A percentile compares a stretch with the other conserved stretches of the same genome.
phyloP scores from a whole-genome alignment of 192 early-diverging fungal species.

The Backusella psychrophila region DNA sequence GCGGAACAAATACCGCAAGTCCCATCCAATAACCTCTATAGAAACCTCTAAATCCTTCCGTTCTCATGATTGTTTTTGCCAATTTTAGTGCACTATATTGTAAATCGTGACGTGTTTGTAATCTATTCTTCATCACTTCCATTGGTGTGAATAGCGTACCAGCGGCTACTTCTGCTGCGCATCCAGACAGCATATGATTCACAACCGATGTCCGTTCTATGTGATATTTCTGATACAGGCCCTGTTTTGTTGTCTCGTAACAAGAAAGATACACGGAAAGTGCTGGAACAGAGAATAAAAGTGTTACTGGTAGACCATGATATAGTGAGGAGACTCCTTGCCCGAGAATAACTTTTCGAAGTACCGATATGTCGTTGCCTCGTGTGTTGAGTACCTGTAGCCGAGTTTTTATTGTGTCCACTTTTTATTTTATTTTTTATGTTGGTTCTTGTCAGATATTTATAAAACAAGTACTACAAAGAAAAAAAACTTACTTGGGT shows the following conservation, averaged over 20 bases:
- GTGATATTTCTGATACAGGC: constrained; percentile 2
- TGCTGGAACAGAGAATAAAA: constrained; percentile 71
- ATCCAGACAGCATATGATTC: constrained; percentile 60
- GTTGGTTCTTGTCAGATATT: neutral
- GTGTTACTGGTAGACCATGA: constrained; percentile 64
- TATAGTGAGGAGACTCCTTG: constrained; percentile 48
- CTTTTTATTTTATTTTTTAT: constrained; percentile 25
- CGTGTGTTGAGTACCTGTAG: constrained; percentile 48
- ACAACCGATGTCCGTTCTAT: constrained; percentile 37
- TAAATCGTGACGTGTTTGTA: constrained; percentile 48
- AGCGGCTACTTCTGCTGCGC: constrained; percentile 60
- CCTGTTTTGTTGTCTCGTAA: constrained; percentile 64
- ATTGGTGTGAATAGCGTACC: constrained; percentile 83
- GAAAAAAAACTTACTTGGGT: constrained; percentile 50
- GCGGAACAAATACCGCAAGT: constrained; percentile 75
- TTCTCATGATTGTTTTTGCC: constrained; percentile 44
- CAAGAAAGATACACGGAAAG: constrained; percentile 65
- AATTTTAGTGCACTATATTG: constrained; percentile 31
- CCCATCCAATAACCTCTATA: constrained; percentile 73
- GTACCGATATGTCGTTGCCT: constrained; percentile 23
- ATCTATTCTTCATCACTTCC: constrained; percentile 77
- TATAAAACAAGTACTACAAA: neutral
- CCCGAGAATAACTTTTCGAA: constrained; percentile 16
- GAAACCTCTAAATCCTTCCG: constrained; percentile 65
- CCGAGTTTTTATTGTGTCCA: constrained; percentile 77